A percentile compares a stretch with the other conserved stretches of the same genome.
Conservation (phyloP, 1,139 yeast genomes). For the Geotrichum klebahnii region DNA sequence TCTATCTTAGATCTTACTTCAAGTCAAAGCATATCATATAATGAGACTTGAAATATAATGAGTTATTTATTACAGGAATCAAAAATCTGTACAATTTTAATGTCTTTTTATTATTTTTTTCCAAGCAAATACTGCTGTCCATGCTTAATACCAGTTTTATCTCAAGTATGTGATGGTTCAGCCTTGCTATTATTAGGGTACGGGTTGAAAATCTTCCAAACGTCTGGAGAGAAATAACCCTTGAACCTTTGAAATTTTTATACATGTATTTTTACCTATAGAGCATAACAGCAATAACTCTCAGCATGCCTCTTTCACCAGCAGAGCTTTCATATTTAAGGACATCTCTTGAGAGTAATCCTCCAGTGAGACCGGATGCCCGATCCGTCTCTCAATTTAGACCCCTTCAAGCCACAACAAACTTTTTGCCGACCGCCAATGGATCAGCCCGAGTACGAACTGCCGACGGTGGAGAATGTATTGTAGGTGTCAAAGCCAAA, state of each 20-base stretch:
- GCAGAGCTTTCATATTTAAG: conserved; percentile 80
- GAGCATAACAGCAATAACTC: neutral
- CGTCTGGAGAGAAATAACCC: too few relatives aligned
- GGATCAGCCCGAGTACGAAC: conserved; percentile 86
- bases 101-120: too few relatives aligned
- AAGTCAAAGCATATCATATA: conserved; percentile 88
- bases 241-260: too few relatives aligned
- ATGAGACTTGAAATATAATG: too few relatives aligned
- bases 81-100: too few relatives aligned
- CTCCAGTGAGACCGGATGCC: conserved; percentile 80
- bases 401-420: conserved; percentile 77
- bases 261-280: neutral
- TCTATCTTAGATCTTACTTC: conserved; percentile 87
- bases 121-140: too few relatives aligned
- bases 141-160: too few relatives aligned
- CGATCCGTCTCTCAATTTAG: conserved; percentile 69
- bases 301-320: conserved; percentile 53
- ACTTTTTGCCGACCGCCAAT: conserved; percentile 78
- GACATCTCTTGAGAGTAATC: conserved; percentile 60
- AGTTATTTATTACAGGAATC: too few relatives aligned
- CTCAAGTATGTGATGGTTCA: neutral
- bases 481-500: conserved; percentile 81
- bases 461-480: conserved; percentile 88
- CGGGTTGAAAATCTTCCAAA: conserved; percentile 7
- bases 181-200: neutral